Base-by-base conservation (phyloP, 129 eudicot genomes). In the Mikania micrantha region DNA sequence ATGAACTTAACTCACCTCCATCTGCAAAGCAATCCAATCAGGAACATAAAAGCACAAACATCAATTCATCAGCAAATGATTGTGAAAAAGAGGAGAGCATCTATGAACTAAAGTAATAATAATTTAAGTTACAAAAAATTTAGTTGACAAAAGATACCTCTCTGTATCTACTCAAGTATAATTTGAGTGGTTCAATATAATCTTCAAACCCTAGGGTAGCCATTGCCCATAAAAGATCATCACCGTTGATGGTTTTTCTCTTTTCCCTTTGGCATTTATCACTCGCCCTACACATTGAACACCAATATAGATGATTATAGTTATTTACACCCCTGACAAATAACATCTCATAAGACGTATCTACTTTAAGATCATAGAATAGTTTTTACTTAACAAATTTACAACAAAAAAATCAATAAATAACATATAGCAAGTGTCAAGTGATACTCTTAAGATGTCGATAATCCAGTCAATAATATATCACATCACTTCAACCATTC, bases 201-300 rank as follows among this genome's bases (percentile, higher is more conserved):
- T 90, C 97, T 79, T 90, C 91, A 50, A 86, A 84, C 13, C 95
- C 97, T 24, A 90, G 73, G 48, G 96, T 90, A 9, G 85, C 95
- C 96, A 90, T 86, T 39, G 96, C 90, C 95, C 96, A 90, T 19
- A 90, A 67, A 75, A 90, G 79, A 82, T 90, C 96, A 75, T 90
- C 96, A 63, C 96, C 96, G 45, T 86, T 90, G 32, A 90, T 82
- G 0, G 96, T 90, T 87, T 90, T 90, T 77, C 96, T 84, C 76
- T 90, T 90, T 75, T 90, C 96, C 56, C 82, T 90, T 83, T 84
- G 96, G 70, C 96, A 90, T 82, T 90, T 90, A 57, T 90, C 96
- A 31, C 96, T 90, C 8, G 96, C 96, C 87, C 96, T 90, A 24
- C 34, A 75, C 34, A 48, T 69, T 63, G 68, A 82, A 68, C 67